phyloP scores from a whole-genome alignment of 805 yeast genomes.

The Yamadazyma scolyti region DNA sequence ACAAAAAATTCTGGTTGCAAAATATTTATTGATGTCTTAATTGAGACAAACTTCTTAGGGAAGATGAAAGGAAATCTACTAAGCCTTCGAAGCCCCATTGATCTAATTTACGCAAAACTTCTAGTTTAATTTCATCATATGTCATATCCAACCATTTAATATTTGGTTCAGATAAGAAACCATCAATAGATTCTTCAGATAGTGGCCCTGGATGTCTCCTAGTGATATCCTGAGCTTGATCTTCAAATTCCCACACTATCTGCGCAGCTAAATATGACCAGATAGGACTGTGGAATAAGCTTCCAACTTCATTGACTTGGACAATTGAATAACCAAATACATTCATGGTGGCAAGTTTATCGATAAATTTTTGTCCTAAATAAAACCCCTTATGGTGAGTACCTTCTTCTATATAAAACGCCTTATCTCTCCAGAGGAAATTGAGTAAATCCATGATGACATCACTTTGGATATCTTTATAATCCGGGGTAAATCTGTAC shows the following conservation, averaged over 20 bases:
- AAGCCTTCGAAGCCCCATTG: conserved; percentile 46
- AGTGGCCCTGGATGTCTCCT: conserved; percentile 52
- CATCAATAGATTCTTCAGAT: conserved; percentile 37
- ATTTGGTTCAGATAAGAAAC: conserved; percentile 22
- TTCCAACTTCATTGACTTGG: conserved; percentile 29
- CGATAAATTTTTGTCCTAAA: conserved; percentile 28
- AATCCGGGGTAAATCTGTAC: conserved; percentile 20
- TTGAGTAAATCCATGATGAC: conserved; percentile 56
- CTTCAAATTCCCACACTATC: conserved; percentile 46
- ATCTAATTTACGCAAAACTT: conserved; percentile 41
- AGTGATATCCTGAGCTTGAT: conserved; percentile 23
- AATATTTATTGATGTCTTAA: background rate
- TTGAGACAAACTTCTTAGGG: conserved; percentile 31
- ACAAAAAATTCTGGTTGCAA: background rate
- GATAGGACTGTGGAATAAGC: conserved; percentile 49
- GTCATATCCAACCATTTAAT: conserved; percentile 34
- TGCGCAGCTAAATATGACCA: conserved; percentile 43
- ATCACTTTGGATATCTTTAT: conserved; percentile 40
- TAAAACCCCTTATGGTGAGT: conserved; percentile 38
- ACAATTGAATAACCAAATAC: conserved; percentile 28
- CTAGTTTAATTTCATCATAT: conserved; percentile 45
- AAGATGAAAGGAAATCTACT: conserved; percentile 47
- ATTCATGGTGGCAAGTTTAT: conserved; percentile 24
- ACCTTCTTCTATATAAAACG: conserved; percentile 34
- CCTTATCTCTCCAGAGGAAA: conserved; percentile 53